Evolutionary conservation across 805 yeast genomes (phyloP).

Genomic region (Suhomyces xylopsoci): DNA sequence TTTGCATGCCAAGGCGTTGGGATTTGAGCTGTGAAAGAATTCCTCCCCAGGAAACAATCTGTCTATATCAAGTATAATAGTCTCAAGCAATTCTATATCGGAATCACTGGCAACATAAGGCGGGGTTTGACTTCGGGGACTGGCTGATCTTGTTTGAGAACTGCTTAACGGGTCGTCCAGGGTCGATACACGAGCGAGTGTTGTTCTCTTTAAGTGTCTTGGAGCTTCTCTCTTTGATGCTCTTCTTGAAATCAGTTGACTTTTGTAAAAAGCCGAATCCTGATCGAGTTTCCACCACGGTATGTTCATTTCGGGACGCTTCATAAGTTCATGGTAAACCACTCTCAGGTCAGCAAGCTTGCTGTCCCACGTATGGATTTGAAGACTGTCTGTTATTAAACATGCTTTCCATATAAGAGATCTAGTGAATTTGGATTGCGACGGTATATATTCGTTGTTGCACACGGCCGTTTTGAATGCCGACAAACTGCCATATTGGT

Average conservation of each 20-base stretch:
- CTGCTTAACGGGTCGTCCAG: slow-evolving; percentile 18
- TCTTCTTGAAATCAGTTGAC: not conserved
- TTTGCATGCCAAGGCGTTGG: slow-evolving; percentile 18
- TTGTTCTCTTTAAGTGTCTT: slow-evolving; percentile 4
- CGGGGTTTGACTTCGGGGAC: slow-evolving; percentile 4
- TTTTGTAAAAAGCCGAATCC: slow-evolving; percentile 26
- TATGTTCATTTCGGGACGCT: slow-evolving; percentile 26
- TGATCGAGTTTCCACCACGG: slow-evolving; percentile 38
- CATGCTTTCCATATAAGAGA: slow-evolving; percentile 38
- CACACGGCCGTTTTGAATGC: slow-evolving; percentile 25
- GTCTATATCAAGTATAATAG: slow-evolving; percentile 50
- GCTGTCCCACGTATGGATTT: slow-evolving; percentile 32
- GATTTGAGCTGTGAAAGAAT: slow-evolving; percentile 20
- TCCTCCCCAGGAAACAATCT: slow-evolving; percentile 50
- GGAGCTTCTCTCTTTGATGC: not conserved
- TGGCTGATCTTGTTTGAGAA: not conserved
- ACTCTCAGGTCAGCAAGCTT: slow-evolving; percentile 28
- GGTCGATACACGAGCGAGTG: slow-evolving; percentile 17
- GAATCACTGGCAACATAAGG: slow-evolving; percentile 9
- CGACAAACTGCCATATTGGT: slow-evolving; percentile 29
- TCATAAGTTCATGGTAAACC: slow-evolving; percentile 32
- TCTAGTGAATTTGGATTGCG: slow-evolving; percentile 22
- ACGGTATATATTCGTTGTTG: slow-evolving; percentile 27
- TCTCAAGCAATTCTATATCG: slow-evolving; percentile 40
- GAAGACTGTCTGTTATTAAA: slow-evolving; percentile 34